These are phyloP conservation scores for Boletus pseudo-olivaceus DNA, from an alignment of 768 basidiomycete species.

Conservation along the genomic window DNA sequence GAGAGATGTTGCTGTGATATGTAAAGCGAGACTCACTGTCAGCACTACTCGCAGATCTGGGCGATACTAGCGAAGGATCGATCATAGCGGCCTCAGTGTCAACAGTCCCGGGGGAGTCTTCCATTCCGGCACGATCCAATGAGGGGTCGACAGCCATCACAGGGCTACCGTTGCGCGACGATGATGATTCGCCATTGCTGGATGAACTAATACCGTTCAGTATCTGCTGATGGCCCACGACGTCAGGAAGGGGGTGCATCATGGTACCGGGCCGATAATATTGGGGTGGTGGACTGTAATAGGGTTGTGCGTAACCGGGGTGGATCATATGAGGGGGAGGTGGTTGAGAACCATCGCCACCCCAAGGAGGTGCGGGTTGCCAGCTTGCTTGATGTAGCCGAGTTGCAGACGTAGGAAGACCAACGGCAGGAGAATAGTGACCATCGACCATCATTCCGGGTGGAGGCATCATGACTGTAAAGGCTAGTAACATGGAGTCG, in stretches of 20 bases:
- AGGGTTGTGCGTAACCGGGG: constrained; percentile 37
- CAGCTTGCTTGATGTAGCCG: constrained; percentile 43
- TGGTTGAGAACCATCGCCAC: constrained; percentile 35
- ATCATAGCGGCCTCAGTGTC: constrained; percentile 29
- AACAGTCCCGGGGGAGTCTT: constrained; percentile 8
- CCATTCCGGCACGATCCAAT: constrained; percentile 14
- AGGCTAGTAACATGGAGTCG: constrained; percentile 5
- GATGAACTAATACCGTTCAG: constrained; percentile 23
- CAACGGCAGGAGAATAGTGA: constrained; percentile 40
- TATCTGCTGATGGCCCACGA: constrained; percentile 18
- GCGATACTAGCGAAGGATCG: constrained; percentile 37
- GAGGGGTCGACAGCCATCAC: constrained; percentile 25
- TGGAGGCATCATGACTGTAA: constrained; percentile 41
- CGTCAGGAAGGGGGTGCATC: constrained; percentile 20
- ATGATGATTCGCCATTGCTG: constrained; percentile 24
- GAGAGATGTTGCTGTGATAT: constrained; percentile 30
- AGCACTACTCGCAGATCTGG: constrained; percentile 6
- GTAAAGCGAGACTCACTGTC: constrained; percentile 19
- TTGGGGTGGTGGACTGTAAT: constrained; percentile 36
- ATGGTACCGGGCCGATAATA: constrained; percentile 45
- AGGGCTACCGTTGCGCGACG: constrained; percentile 28
- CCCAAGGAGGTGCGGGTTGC: constrained; percentile 36
- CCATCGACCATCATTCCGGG: constrained; percentile 40
- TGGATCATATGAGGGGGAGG: constrained; percentile 31
- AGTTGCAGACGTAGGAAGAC: constrained; percentile 53